phyloP scores from a whole-genome alignment of 176 grass and related monocot genomes.

The Bothriochloa decipiens region DNA sequence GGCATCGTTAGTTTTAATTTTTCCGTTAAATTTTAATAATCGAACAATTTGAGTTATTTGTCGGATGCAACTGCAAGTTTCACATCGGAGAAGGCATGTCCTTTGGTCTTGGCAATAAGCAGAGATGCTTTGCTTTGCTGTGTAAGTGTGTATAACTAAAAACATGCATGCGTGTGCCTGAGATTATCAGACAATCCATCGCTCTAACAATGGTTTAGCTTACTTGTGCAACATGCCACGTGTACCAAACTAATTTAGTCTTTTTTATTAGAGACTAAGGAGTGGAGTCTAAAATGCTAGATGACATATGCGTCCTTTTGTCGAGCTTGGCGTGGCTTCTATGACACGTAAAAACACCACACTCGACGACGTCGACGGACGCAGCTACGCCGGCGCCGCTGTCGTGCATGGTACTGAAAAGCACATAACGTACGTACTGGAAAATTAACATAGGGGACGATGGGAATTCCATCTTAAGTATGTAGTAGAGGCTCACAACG shows the following conservation, averaged over 20 bases:
- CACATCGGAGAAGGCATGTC: not conserved
- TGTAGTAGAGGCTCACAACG: not conserved
- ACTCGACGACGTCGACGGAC: not conserved
- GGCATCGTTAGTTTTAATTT: not conserved
- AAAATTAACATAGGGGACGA: constrained; percentile 13
- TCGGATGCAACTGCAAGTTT: not conserved
- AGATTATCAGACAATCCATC: not conserved
- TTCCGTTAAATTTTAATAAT: not conserved
- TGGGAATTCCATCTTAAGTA: constrained; percentile 22
- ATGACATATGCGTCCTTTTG: constrained; percentile 1
- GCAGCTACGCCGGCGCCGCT: not conserved
- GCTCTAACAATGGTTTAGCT: not conserved
- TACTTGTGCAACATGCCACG: constrained; percentile 10
- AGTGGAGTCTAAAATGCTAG: not conserved
- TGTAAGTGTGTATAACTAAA: too few relatives aligned
- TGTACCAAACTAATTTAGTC: not conserved
- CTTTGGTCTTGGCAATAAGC: not conserved
- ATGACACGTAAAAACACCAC: not conserved
- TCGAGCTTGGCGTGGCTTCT: constrained; percentile 16
- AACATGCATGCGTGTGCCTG: not conserved
- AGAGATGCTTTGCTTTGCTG: constrained; percentile 4
- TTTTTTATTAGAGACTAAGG: not conserved
- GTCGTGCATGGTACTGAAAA: constrained; percentile 38
- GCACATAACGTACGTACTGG: constrained; percentile 11
- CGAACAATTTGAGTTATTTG: not conserved